Conservation (phyloP, 2,329 filamentous ascomycete genomes). For the Pseudonectria buxi region DNA sequence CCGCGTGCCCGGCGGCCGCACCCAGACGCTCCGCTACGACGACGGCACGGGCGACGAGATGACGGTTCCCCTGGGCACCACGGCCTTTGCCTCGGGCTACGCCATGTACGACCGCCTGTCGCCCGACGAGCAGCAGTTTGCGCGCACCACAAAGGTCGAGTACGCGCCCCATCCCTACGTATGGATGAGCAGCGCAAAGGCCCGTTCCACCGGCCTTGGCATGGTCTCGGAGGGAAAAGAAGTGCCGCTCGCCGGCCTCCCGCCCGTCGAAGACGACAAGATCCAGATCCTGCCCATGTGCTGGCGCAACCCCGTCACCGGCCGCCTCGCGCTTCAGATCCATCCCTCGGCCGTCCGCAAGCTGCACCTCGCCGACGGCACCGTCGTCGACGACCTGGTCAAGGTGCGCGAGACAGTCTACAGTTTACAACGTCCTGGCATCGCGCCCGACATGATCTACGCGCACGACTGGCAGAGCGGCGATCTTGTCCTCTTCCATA, state of each 20-base stretch:
- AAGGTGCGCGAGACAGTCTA: conserved; percentile 63
- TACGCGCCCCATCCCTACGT: conserved; percentile 77
- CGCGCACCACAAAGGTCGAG: conserved; percentile 58
- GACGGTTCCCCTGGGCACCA: conserved; percentile 65
- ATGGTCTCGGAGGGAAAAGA: conserved; percentile 61
- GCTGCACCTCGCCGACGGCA: conserved; percentile 60
- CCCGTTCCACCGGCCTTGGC: conserved; percentile 63
- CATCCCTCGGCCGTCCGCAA: conserved; percentile 66
- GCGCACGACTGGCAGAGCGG: conserved; percentile 72
- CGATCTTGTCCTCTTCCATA: conserved; percentile 72
- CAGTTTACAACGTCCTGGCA: conserved; percentile 63
- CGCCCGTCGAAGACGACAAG: conserved; percentile 57
- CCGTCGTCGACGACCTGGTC: conserved; percentile 60
- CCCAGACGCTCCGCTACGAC: conserved; percentile 65
- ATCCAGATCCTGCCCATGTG: conserved; percentile 69
- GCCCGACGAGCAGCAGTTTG: conserved; percentile 60
- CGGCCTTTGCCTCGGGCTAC: conserved; percentile 67
- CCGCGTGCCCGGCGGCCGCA: conserved; percentile 59
- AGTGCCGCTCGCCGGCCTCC: conserved; percentile 51
- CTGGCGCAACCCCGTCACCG: conserved; percentile 70
- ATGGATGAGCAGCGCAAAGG: conserved; percentile 68
- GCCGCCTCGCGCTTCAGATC: conserved; percentile 62
- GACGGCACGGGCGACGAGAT: conserved; percentile 62
- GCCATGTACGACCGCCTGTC: conserved; percentile 63
- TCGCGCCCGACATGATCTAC: conserved; percentile 62